Base-by-base conservation (phyloP, 805 yeast species). In the Saccharomycopsis lassenensis region DNA sequence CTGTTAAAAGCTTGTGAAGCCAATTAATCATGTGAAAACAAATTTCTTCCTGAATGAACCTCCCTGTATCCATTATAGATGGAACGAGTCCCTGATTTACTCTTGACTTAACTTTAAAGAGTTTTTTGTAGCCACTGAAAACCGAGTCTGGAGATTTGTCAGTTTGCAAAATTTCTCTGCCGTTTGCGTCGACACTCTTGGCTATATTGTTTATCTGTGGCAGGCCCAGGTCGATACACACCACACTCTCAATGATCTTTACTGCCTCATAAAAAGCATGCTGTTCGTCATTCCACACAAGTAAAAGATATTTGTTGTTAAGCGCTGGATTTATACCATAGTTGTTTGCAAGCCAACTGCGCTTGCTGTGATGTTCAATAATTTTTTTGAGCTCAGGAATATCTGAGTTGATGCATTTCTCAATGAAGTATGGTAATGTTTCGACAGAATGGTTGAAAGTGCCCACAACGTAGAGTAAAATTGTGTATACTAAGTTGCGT, bases 201-300 rank as follows among this genome's bases (percentile, higher is more conserved):
- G n/a, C n/a, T n/a, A n/a, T n/a, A n/a, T n/a, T n/a, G n/a, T n/a
- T n/a, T n/a, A n/a, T n/a, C n/a, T n/a, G n/a, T n/a, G n/a, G n/a
- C n/a, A n/a, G n/a, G n/a, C n/a, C n/a, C n/a, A n/a, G n/a, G n/a
- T n/a, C n/a, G n/a, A n/a, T n/a, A n/a, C n/a, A n/a, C n/a, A n/a
- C n/a, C n/a, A n/a, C n/a, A n/a, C 52, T 51, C 4, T 46, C 46
- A 24, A 76, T 62, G 3, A 74, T 71, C 8, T 55, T 52, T 12
- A 59, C 61, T 1, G 82, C 82, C 39, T 71, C 69, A 2, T 64
- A 59, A 45, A 66, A 70, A 47, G 72, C 69, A 48, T 82, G 91
- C 45, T 62, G 65, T 48, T 82, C 91, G 50, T 82, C 93, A 52
- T 82, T 82, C 80, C 87, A 82, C n/a, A 79, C 59, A 16, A 77